A percentile compares a stretch with the other conserved stretches of the same genome.
Evolutionary conservation across 2,329 filamentous ascomycete genomes (phyloP).

Genomic region (Diaporthe nobilis): DNA sequence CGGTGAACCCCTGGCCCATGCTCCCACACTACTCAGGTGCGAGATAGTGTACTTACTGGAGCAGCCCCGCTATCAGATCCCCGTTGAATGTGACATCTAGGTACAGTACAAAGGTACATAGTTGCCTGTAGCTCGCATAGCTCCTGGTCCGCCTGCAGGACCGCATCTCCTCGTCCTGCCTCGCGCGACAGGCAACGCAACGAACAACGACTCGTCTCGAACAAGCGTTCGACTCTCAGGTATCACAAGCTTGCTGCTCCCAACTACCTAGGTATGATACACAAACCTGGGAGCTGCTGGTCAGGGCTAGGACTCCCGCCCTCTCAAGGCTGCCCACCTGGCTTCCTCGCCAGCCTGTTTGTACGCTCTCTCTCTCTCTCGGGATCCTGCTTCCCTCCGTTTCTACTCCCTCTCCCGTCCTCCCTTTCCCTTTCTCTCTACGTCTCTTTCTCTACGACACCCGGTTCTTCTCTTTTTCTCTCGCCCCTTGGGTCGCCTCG

Average conservation of each 20-base stretch:
- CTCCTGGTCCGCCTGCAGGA: not conserved
- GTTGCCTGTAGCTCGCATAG: not conserved
- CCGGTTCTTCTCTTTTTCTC: not conserved
- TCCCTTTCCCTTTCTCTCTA: not conserved
- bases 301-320: not conserved
- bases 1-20: slow-evolving; percentile 5
- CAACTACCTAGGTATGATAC: not conserved
- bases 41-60: not conserved
- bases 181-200: not conserved
- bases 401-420: not conserved
- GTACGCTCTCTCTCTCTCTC: not conserved
- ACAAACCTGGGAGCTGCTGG: not conserved
- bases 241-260: slow-evolving; percentile 14
- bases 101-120: not conserved
- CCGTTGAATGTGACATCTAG: not conserved
- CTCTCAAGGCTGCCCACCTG: not conserved
- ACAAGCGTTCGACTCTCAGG: slow-evolving; percentile 18
- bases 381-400: not conserved
- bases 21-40: not conserved
- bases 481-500: not conserved
- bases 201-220: not conserved
- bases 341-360: not conserved
- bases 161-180: not conserved
- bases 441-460: not conserved
- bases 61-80: not conserved